Evolutionary conservation across 352 stramenopile genomes (phyloP).

Genomic region (Phytophthora macrochlamydospora): DNA sequence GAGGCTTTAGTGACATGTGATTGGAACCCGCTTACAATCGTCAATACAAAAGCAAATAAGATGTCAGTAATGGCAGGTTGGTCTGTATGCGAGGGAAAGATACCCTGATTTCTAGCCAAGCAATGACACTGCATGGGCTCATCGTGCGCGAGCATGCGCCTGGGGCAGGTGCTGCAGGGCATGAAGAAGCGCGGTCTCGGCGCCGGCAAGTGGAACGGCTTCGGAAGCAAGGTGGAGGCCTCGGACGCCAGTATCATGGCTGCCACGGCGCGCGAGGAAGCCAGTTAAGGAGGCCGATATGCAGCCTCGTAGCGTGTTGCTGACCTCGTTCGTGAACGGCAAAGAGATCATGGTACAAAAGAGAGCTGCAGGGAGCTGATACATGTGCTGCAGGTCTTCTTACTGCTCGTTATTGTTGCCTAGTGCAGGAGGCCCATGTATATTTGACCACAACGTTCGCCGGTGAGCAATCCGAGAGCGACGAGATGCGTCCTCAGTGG

Average conservation of each 20-base stretch:
- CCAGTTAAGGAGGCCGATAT: constrained; percentile 45
- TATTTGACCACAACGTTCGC: constrained; percentile 67
- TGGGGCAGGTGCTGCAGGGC: constrained; percentile 66
- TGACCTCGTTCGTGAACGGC: constrained; percentile 69
- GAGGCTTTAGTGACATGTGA: background rate
- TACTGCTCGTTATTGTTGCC: background rate
- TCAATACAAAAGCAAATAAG: background rate
- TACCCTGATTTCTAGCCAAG: no score
- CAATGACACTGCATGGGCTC: constrained; percentile 49
- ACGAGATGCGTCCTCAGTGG: constrained; percentile 91
- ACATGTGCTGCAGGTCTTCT: background rate
- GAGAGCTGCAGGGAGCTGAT: background rate
- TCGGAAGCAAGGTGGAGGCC: constrained; percentile 89
- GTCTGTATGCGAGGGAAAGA: no score
- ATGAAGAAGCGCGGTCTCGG: constrained; percentile 93
- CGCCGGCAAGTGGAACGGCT: constrained; percentile 91
- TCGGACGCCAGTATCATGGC: constrained; percentile 65
- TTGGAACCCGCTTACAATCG: background rate
- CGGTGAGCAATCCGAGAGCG: constrained; percentile 79
- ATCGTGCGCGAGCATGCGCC: constrained; percentile 31
- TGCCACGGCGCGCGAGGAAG: constrained; percentile 71
- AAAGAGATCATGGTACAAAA: constrained; percentile 60
- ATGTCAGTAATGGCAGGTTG: background rate
- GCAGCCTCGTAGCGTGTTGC: constrained; percentile 41
- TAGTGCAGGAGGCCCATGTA: constrained; percentile 78